A percentile compares a stretch with the other conserved stretches of the same genome.
Evolutionary conservation across 306 rosid genomes (phyloP).

Genomic region (Pachyrhizus erosus): DNA sequence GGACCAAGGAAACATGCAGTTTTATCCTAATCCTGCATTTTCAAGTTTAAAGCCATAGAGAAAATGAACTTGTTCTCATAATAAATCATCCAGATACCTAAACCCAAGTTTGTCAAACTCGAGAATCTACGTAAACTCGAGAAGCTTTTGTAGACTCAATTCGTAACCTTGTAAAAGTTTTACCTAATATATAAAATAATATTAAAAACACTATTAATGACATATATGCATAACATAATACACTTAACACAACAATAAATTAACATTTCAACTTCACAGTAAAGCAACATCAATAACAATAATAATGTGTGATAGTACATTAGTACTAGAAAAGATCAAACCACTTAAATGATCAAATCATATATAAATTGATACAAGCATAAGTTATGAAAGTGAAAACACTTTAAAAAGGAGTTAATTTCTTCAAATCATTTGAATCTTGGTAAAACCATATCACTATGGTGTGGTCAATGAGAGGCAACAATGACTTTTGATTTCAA

Average conservation of each 20-base stretch:
- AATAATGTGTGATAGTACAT: background rate
- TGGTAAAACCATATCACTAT: background rate
- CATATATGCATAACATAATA: background rate
- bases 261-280: background rate
- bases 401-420: background rate
- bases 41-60: conserved; percentile 20
- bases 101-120: conserved; percentile 4
- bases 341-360: background rate
- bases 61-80: conserved; percentile 15
- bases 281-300: background rate
- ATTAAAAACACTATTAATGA: background rate
- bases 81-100: conserved; percentile 35
- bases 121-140: background rate
- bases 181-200: background rate
- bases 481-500: background rate
- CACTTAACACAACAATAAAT: background rate
- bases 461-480: background rate
- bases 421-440: background rate
- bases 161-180: background rate
- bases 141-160: background rate
- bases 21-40: conserved; percentile 21
- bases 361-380: background rate
- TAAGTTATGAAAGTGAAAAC: background rate
- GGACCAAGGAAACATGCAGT: background rate
- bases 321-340: background rate